Evolutionary conservation across 108 stramenopile genomes (phyloP).

Genomic region (Aurantiochytrium sp.): DNA sequence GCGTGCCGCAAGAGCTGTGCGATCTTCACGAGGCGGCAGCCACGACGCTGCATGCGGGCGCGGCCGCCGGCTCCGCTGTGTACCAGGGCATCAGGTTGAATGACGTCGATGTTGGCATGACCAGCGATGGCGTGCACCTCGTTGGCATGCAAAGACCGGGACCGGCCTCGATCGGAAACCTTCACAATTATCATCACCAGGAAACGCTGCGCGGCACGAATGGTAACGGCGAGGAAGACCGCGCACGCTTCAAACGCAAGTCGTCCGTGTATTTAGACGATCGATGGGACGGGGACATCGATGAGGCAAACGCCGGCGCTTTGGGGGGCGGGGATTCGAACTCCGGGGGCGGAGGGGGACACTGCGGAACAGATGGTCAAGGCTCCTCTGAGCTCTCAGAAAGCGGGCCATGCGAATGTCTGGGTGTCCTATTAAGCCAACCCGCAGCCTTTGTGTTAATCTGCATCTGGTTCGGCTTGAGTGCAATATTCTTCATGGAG

Average conservation of each 20-base stretch:
- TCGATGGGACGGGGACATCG: background rate
- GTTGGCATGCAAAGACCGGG: no score
- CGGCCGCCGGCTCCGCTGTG: background rate
- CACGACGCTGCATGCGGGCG: background rate
- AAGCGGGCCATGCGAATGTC: background rate
- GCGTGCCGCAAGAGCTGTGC: background rate
- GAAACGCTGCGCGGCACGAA: background rate
- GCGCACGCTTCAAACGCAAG: background rate
- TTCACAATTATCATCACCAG: background rate
- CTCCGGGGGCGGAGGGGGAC: no score
- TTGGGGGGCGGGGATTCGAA: no score
- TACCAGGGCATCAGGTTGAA: background rate
- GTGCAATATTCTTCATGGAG: background rate
- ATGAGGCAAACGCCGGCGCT: no score
- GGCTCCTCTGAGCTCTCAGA: background rate
- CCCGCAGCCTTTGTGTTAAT: background rate
- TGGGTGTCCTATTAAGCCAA: background rate
- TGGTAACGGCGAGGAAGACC: background rate
- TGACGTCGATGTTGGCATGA: no score
- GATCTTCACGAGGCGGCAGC: background rate
- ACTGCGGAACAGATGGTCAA: background rate
- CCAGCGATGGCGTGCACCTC: no score
- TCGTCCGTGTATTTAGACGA: background rate
- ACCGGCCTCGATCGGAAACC: no score
- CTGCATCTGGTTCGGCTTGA: background rate